phyloP scores from a whole-genome alignment of 2,329 filamentous ascomycete genomes.

The Xylaria sp. region DNA sequence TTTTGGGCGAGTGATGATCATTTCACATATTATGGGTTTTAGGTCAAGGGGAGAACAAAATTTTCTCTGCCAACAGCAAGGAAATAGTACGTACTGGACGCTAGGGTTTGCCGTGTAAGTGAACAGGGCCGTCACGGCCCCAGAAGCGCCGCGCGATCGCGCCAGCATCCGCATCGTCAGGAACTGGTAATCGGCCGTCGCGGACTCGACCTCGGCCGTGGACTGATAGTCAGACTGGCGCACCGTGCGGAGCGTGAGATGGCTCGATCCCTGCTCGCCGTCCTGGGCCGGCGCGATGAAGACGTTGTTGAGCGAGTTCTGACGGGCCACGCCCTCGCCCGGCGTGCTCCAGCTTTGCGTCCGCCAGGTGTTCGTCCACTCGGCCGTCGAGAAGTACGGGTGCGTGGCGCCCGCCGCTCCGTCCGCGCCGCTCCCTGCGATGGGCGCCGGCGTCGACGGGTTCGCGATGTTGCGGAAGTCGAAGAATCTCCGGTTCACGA shows the following conservation, averaged over 20 bases:
- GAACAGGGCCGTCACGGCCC: constrained; percentile 64
- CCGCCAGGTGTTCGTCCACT: constrained; percentile 49
- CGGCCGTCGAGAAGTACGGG: constrained; percentile 48
- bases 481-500: constrained; percentile 58
- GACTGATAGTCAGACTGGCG: constrained; percentile 59
- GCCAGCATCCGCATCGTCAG: constrained; percentile 58
- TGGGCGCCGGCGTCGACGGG: constrained; percentile 46
- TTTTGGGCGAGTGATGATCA: neutral
- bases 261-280: constrained; percentile 49
- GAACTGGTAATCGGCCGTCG: constrained; percentile 49
- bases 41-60: neutral
- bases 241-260: constrained; percentile 59
- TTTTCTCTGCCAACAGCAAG: neutral
- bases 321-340: constrained; percentile 49
- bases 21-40: neutral
- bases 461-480: constrained; percentile 58
- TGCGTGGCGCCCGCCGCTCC: constrained; percentile 45
- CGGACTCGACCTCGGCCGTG: constrained; percentile 59
- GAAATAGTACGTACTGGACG: constrained; percentile 51
- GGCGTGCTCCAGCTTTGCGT: constrained; percentile 42
- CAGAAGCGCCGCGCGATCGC: constrained; percentile 58
- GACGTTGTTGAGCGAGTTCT: constrained; percentile 55
- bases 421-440: constrained; percentile 43
- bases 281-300: constrained; percentile 57
- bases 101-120: constrained; percentile 56